phyloP scores from a whole-genome alignment of 345 rosid genomes.

The Brassica cretica region DNA sequence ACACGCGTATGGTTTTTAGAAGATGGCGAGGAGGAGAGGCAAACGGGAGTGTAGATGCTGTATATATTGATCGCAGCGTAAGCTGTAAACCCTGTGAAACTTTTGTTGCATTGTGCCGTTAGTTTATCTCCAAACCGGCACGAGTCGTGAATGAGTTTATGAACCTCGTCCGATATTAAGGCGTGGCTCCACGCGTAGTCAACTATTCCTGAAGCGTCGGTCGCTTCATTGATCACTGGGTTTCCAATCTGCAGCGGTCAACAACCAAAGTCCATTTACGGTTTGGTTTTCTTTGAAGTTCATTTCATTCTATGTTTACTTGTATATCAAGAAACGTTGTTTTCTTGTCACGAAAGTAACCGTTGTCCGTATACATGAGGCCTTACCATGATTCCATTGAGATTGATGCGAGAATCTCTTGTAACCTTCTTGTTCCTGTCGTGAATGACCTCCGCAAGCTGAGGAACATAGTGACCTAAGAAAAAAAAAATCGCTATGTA shows the following conservation, averaged over 20 bases:
- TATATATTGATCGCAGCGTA: conserved; percentile 60
- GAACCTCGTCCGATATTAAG: conserved; percentile 61
- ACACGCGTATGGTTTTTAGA: conserved; percentile 26
- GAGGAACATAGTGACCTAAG: conserved; percentile 66
- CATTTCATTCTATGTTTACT: not conserved
- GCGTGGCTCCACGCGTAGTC: conserved; percentile 83
- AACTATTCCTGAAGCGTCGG: conserved; percentile 52
- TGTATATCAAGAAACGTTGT: not conserved
- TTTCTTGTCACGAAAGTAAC: not conserved
- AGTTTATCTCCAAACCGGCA: conserved; percentile 42
- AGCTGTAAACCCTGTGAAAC: conserved; percentile 37
- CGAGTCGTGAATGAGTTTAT: conserved; percentile 41
- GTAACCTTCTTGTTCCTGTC: conserved; percentile 51
- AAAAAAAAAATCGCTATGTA: not conserved
- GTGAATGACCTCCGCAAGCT: conserved; percentile 63
- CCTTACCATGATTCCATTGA: conserved; percentile 75
- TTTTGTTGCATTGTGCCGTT: conserved; percentile 33
- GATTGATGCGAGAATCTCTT: conserved; percentile 50
- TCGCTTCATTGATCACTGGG: conserved; percentile 53
- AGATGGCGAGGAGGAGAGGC: conserved; percentile 38
- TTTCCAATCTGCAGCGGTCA: conserved; percentile 62
- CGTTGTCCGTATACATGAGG: not conserved
- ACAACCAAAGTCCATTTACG: not conserved
- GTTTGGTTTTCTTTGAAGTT: not conserved
- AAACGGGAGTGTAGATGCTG: conserved; percentile 64